Percentiles rank a stretch among this genome's conserved stretches.
Evolutionary conservation across 768 basidiomycete species (phyloP).

Genomic region (Saitozyma sp.): DNA sequence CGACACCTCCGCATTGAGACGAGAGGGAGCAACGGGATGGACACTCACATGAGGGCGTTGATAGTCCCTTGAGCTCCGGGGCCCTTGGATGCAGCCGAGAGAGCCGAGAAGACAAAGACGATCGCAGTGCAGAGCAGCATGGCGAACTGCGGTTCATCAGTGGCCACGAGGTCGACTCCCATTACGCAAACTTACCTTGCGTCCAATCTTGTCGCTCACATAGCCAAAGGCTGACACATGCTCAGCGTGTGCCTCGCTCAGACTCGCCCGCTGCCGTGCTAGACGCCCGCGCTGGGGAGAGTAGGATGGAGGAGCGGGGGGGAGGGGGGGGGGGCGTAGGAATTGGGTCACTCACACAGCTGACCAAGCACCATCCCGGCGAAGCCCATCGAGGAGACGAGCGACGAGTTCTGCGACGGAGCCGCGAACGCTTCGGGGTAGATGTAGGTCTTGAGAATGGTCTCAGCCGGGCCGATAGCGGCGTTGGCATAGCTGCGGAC

Average conservation of each 20-base stretch:
- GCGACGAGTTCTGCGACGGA: conserved; percentile 62
- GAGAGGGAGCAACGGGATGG: neutral
- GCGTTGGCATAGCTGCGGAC: conserved; percentile 33
- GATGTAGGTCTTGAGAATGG: conserved; percentile 62
- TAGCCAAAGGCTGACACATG: conserved; percentile 56
- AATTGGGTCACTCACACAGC: conserved; percentile 62
- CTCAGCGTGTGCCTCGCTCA: neutral
- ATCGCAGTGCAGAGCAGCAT: conserved; percentile 78
- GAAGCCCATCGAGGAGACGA: conserved; percentile 71
- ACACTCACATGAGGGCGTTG: conserved; percentile 63
- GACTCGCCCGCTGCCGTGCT: no score
- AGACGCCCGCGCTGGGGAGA: neutral
- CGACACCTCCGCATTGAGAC: conserved; percentile 52
- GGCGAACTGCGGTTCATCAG: conserved; percentile 22
- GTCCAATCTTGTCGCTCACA: conserved; percentile 79
- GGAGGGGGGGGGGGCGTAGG: no score
- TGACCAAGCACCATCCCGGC: conserved; percentile 86
- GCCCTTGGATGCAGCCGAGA: conserved; percentile 80
- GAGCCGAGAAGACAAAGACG: conserved; percentile 76
- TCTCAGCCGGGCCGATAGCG: conserved; percentile 32
- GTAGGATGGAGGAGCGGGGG: no score
- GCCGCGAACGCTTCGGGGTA: conserved; percentile 61
- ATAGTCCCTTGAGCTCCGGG: conserved; percentile 70
- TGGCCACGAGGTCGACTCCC: conserved; percentile 23
- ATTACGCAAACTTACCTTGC: conserved; percentile 73